Evolutionary conservation across 805 yeast species (phyloP), one percentile per base, ranked within the genome.

Genomic region (Ogataea nakhonphanomensis): DNA sequence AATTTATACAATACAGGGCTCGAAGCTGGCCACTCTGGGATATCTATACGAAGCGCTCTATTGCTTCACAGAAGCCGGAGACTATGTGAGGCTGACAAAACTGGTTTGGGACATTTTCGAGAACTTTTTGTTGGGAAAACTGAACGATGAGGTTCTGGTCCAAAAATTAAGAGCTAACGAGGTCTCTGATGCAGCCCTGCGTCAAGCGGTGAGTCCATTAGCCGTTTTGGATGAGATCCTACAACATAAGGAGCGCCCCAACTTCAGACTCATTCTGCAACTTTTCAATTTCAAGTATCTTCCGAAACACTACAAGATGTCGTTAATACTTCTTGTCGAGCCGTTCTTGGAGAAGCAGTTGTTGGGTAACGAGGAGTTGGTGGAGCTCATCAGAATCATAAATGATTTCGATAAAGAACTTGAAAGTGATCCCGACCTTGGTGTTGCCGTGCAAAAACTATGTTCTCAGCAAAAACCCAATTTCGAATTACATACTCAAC

Each of bases 181-280:
- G 48, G 35, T 64, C 51, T 33, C 61, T 13, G 64, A 41, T 75
- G 79, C 86, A 11, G 67, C 78, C 1, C 69, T 84, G 52, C 73
- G 79, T 48, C 90, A 84, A 57, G 73, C 84, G 20, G 57, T 84
- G 36, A 65, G 91, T 5, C 93, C 93, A 33, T 79, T 83, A 55
- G 88, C 82, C 2, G 75, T 81, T 0, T 64, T 84, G 17, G 67
- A 68, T 43, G 72, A 72, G 44, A 78, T 74, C 50, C 71, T 72
- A 55, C 35, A 43, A 5, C 41, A 51, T 7, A 59, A 62, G 5
- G 55, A 64, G 1, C 17, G 11, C 4, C 32, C 45, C 1, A 45
- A 48, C 35, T 51, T 69, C 30, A 37, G 45, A 3, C 62, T 61
- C 36, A 39, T 70, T n/a, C 47, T 65, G 10, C 59, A 64, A 28